Base-by-base conservation (phyloP, 768 basidiomycete species). In the Boletellus ananiceps region DNA sequence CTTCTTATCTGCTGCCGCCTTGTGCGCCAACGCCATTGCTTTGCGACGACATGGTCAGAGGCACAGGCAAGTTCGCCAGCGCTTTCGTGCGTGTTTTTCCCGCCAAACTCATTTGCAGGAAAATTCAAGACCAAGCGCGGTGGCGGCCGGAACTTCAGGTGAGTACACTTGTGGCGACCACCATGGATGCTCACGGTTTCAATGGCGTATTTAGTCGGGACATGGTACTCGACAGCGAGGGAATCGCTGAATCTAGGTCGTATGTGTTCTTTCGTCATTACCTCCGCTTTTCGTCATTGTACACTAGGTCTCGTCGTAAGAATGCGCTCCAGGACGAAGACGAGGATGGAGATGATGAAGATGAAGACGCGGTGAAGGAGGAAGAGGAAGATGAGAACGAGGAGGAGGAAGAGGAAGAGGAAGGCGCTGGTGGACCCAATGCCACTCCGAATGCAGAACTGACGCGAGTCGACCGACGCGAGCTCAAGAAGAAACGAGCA, bases 41-140 rank as follows among this genome's bases (percentile, higher is more conserved):
- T 49, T 43, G 41, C 19, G 40, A 31, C 8, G 56, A 42, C 46
- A 69, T 71, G 69, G 68, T 59, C 37, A 64, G 69, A 68, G 64
- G 61, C 16, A 2, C 60, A 57, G 69, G 67, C 50, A 50, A 53
- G 54, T 54, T 32, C 23, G 25, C 16, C 8, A 2, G 4, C 2
- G 0, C 23, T 8, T 21, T 19, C 21, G 33, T 44, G 35, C 38
- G 19, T 8, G 13, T 14, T 31, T 8, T 35, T 11, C 35, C n/a
- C 1, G 19, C 21, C 4, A 14, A 19, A 8, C 12, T 33, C 3
- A 11, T 44, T 39, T 2, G 6, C 57, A 83, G 88, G 90, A 53
- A 89, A 86, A 69, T 90, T 80, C 73, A 93, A 93, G 77, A 75
- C 82, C 57, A 88, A 84, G 63, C 88, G 92, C 44, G 92, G 92